Base-by-base conservation (phyloP, 2,329 filamentous ascomycete genomes). In the Beauveria pseudobassiana region DNA sequence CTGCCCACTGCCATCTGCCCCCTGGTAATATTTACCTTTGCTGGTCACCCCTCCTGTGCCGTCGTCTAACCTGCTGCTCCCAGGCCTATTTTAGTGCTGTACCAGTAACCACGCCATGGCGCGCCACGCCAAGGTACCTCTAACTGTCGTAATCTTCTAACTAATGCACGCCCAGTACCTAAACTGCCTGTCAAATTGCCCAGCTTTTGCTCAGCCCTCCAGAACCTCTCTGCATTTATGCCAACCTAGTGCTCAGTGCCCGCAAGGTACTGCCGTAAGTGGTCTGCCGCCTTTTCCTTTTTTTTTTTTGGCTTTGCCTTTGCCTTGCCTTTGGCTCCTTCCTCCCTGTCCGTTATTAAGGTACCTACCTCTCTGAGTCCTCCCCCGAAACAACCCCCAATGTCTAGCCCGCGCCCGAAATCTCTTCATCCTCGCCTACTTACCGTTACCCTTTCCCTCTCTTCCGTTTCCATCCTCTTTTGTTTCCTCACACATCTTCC, bases 401-500 rank as follows among this genome's bases (percentile, higher is more conserved):
- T n/a, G 24, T 42, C 55, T 52, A 51, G 48, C 48, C 56, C 46
- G 42, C 46, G 42, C 56, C 34, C 48, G 56, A 59, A 59, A 59
- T 59, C 56, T 59, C 56, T 59, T 59, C 56, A 52, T 51, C 34
- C 55, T 56, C 53, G 38, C 38, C 24, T 43, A 55, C 38, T 42
- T 22, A 28, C 24, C 30, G 10, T 28, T 20, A 26, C 54, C 54
- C 14, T 48, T 38, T 46, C 54, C 42, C 30, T 34, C 30, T 34
- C 30, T 34, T 34, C 30, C 30, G 30, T 12, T 34, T 26, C 20
- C 42, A 46, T 7, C 16, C 42, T 57, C 43, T 48, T 48, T 48
- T 38, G 20, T n/a, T 48, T 57, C 50, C 48, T 48, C 24, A 26
- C 43, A 59, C 28, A 22, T 26, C 45, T 26, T 43, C 18, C 22